These are phyloP conservation scores for Lentinula sp. DNA, from an alignment of 768 basidiomycete species.

Conservation along the genomic window DNA sequence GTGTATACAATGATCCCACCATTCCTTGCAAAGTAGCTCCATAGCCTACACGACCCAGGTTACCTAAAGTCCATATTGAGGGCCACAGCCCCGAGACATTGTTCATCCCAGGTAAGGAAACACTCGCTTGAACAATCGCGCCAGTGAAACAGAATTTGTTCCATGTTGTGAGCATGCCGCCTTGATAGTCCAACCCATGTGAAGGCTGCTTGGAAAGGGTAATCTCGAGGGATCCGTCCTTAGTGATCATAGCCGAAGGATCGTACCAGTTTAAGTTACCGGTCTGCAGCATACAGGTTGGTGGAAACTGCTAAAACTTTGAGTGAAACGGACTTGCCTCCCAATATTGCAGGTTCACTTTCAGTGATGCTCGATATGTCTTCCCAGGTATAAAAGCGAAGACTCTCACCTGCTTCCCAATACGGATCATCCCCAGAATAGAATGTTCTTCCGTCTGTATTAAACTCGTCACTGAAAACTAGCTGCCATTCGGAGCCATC, in stretches of 20 bases:
- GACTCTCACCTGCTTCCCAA: slow-evolving; percentile 26
- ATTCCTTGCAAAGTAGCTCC: slow-evolving; percentile 60
- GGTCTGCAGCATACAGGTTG: slow-evolving; percentile 23
- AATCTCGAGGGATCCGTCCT: slow-evolving; percentile 64
- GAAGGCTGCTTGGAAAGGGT: slow-evolving; percentile 56
- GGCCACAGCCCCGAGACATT: slow-evolving; percentile 5
- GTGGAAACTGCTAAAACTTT: background rate
- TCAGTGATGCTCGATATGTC: slow-evolving; percentile 11
- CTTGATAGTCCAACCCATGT: slow-evolving; percentile 65
- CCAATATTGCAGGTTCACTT: slow-evolving; percentile 65
- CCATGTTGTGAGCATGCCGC: slow-evolving; percentile 21
- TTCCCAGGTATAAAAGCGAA: background rate
- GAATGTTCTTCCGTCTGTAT: slow-evolving; percentile 49
- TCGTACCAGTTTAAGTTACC: slow-evolving; percentile 80
- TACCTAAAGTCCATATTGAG: slow-evolving; percentile 32
- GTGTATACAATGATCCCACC: slow-evolving; percentile 29
- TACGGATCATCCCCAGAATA: slow-evolving; percentile 45
- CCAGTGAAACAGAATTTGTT: slow-evolving; percentile 82
- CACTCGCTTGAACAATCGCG: slow-evolving; percentile 52
- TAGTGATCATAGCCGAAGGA: slow-evolving; percentile 60
- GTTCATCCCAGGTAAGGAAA: background rate
- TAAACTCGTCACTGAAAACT: slow-evolving; percentile 70
- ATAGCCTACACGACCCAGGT: slow-evolving; percentile 63
- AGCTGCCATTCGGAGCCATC: slow-evolving; percentile 25
- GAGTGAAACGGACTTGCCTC: slow-evolving; percentile 15